Conservation (phyloP, 305 asterid species). For the Fraxinus paxiana region DNA sequence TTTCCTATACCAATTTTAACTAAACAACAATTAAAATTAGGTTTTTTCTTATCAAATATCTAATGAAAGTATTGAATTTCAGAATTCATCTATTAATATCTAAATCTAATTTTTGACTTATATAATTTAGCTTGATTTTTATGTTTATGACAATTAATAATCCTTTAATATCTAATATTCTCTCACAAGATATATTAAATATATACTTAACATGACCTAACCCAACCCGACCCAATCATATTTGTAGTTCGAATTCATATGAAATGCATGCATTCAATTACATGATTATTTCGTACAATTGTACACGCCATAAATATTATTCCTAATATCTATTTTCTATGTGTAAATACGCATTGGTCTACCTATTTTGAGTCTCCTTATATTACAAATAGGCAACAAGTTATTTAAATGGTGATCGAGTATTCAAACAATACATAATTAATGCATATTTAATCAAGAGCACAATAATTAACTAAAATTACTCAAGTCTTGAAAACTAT, state of each 20-base stretch:
- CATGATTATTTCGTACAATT: neutral
- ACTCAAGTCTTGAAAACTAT: neutral
- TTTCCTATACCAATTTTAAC: no score
- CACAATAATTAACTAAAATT: neutral
- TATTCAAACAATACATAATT: no score
- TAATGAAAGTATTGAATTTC: no score
- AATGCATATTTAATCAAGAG: no score
- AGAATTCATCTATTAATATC: no score
- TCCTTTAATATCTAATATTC: neutral
- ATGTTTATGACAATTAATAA: neutral
- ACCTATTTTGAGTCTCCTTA: no score
- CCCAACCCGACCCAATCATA: no score
- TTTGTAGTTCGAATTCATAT: no score
- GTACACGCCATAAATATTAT: neutral
- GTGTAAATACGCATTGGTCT: neutral
- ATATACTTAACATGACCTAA: neutral
- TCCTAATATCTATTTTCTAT: no score
- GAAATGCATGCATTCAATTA: neutral
- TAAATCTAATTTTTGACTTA: no score
- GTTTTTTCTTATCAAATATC: no score
- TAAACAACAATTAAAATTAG: no score
- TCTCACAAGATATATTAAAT: neutral
- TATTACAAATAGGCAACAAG: neutral
- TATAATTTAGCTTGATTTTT: neutral
- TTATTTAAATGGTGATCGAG: neutral